Evolutionary conservation across 176 grass and related monocot genomes (phyloP).

Genomic region (Calamus simplicifolius): DNA sequence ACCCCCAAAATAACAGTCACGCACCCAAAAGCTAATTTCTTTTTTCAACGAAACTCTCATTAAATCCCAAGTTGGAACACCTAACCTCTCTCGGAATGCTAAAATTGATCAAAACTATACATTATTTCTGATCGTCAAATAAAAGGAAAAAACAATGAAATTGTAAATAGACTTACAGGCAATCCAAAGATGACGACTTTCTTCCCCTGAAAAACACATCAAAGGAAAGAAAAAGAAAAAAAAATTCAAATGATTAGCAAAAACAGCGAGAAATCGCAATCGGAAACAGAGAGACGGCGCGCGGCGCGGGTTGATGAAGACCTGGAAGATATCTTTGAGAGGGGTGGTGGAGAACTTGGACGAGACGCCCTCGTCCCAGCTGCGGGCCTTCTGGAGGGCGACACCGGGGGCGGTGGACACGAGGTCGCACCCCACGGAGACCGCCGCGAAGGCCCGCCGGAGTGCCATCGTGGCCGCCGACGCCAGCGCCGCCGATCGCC

Average conservation of each 20-base stretch:
- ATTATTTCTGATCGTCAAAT: too few species aligned
- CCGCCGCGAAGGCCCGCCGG: conserved; percentile 27
- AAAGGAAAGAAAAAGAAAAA: neutral
- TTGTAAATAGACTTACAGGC: conserved; percentile 44
- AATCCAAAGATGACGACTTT: conserved; percentile 94
- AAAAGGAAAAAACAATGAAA: too few species aligned
- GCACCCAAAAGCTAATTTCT: too few species aligned
- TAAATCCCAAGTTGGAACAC: too few species aligned
- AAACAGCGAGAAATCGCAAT: neutral
- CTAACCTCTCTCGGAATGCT: too few species aligned
- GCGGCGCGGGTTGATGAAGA: neutral
- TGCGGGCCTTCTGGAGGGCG: conserved; percentile 77
- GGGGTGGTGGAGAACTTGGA: conserved; percentile 85
- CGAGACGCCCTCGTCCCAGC: conserved; percentile 87
- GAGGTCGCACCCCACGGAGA: conserved; percentile 54
- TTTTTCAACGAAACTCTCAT: too few species aligned
- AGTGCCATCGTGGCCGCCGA: conserved; percentile 27
- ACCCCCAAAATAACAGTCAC: too few species aligned
- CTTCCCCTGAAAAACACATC: conserved; percentile 65
- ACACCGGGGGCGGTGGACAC: conserved; percentile 54
- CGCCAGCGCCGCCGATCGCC: conserved; percentile 23
- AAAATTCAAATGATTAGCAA: neutral
- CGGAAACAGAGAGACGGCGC: neutral
- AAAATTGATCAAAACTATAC: too few species aligned
- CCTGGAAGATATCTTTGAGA: conserved; percentile 75